Evolutionary conservation across 371 early-diverging fungal genomes (phyloP), one percentile per base, ranked within the genome.

Genomic region (Blyttiomyces sp.): DNA sequence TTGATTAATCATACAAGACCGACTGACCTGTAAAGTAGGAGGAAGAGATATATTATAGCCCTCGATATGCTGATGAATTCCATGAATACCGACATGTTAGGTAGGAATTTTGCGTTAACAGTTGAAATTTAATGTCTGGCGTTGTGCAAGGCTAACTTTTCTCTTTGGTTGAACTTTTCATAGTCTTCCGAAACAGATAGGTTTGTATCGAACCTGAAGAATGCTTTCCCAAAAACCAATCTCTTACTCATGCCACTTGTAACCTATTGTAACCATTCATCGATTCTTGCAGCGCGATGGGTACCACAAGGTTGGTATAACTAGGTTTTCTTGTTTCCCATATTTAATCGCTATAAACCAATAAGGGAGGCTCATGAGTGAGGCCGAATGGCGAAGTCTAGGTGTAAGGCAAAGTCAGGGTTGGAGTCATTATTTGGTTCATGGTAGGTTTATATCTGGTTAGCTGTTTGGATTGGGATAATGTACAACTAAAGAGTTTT

Each of bases 371-470:
- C 59, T 93, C 13, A 68, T 93, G 72, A 62, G 74, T 1, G 90
- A 89, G 50, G 67, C 70, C 7, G 91, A 93, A 64, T 93, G 93
- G 88, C 67, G 89, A 43, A 68, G 71, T 11, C 67, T 89, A n/a
- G 94, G 93, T n/a, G 84, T 93, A 21, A 81, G 71, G 53, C 93
- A 93, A 66, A 88, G 90, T 34, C 73, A 69, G 19, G 94, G 93
- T 0, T 93, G 93, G 93, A 44, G 34, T 9, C 70, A 70, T 44
- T 70, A 70, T 43, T 30, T 61, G 62, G 50, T 70, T 26, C 64
- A 65, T 33, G 71, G n/a, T n/a, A n/a, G n/a, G n/a, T n/a, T n/a
- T n/a, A n/a, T n/a, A n/a, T n/a, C n/a, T n/a, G n/a, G n/a, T n/a
- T n/a, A n/a, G n/a, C n/a, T n/a, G n/a, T n/a, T n/a, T n/a, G n/a